Evolutionary conservation across 768 basidiomycete genomes (phyloP), one percentile per base, ranked within the genome.

Genomic region (Coprinellus aureogranulatus): DNA sequence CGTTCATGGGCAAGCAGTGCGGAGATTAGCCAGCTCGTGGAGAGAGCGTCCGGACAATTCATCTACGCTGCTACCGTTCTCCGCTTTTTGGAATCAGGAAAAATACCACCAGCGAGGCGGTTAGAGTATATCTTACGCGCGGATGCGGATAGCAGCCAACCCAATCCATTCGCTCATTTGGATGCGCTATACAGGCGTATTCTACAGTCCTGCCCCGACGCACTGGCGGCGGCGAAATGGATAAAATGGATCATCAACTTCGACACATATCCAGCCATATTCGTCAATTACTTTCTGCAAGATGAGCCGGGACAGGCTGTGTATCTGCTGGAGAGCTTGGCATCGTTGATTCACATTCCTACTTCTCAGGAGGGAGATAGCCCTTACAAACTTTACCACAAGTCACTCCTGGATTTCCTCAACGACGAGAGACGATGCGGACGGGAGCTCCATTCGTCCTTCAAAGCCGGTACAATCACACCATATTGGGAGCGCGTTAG

Each of bases 11-110:
- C 54, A 6, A 9, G 41, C 22, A 30, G 46, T 4, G 44, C 14
- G 10, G 42, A 9, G n/a, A 42, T 55, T 10, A 6, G 27, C 18
- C 4, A 25, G 44, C 62, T 3, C 60, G 62, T 3, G 60, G 61
- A 41, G 58, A 56, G 37, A 59, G 61, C n/a, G 56, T 61, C 30
- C 60, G 60, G n/a, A n/a, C n/a, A n/a, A n/a, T n/a, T n/a, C n/a
- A n/a, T n/a, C n/a, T n/a, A n/a, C n/a, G n/a, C n/a, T 5, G 44
- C 62, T 14, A 57, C 54, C 2, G 60, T 61, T 18, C 52, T 53
- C 8, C 51, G 49, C 8, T 63, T 45, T 41, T 34, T 63, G 14
- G 51, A 50, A 22, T 25, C 40, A 28, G 41, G 54, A 11, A 37
- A 28, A 14, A 22, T 40, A 8, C 57, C 53, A 34, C 62, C 62